Base-by-base conservation (phyloP, 192 early-diverging fungal species). In the Podila verticillata region DNA sequence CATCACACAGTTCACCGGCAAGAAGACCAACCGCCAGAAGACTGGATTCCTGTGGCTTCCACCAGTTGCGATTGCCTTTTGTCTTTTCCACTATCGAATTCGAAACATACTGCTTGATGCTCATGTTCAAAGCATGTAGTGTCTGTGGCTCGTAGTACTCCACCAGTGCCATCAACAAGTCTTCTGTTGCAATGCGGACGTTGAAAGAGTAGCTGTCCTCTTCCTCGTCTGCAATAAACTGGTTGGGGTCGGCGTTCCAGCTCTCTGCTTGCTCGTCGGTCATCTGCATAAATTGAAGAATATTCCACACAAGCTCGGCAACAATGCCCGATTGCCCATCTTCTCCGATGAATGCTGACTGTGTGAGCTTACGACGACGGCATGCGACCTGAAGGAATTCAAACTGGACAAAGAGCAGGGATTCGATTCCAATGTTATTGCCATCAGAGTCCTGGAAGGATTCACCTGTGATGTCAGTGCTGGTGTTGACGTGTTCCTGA, bases 151-250 rank as follows among this genome's bases (percentile, higher is more conserved):
- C 57, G 24, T 65, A 66, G 54, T 61, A n/a, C 2, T 61, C 72
- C 9, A 51, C 63, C 7, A 73, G 31, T 5, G 57, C 34, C n/a
- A 28, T 24, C 2, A 73, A 70, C 12, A 93, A 73, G 72, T 96
- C 94, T 48, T 91, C 85, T 6, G 92, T 91, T 34, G 94, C 90
- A 26, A 95, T 88, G 39, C 96, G 87, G 48, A 96, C 91, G 68
- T 90, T 96, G 68, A 91, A 95, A 28, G 82, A 90, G 49, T 86
- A 89, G 0, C 91, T 91, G 54, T 95, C 95, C 35, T 96, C 95
- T 58, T 96, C 95, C 64, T 95, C 94, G 60, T 97, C 96, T 20
- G 93, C 92, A 39, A 97, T 91, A 73, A 90, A 96, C 68, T 95
- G 88, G 63, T 96, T 94, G 63, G 94, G 88, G 70, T 97, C 95